Evolutionary conservation across 2,329 filamentous ascomycete species (phyloP).

Genomic region (Zalaria sp.): DNA sequence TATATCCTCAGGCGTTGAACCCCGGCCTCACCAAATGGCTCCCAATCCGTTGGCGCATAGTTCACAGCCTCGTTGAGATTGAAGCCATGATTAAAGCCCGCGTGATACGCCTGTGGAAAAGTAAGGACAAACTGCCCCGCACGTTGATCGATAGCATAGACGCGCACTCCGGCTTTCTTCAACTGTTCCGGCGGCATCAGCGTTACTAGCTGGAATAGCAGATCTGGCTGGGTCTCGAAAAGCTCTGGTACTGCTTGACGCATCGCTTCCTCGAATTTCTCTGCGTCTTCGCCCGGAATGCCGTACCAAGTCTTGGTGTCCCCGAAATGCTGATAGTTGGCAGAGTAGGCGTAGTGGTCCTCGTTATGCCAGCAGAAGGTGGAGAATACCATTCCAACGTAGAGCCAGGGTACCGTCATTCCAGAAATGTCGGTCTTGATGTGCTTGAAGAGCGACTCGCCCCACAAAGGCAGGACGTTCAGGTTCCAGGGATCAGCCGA

Average conservation of each 20-base stretch:
- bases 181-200: constrained; percentile 85
- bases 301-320: constrained; percentile 99
- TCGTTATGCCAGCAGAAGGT: constrained; percentile 99
- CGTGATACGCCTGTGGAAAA: constrained; percentile 93
- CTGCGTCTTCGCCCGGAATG: constrained; percentile 82
- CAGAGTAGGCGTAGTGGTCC: constrained; percentile 93
- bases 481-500: constrained; percentile 91
- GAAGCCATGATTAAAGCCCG: constrained; percentile 94
- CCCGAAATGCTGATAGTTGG: constrained; percentile 96
- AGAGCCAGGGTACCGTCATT: constrained; percentile 98
- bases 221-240: constrained; percentile 91
- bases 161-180: constrained; percentile 79
- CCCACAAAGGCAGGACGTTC: constrained; percentile 78
- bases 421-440: constrained; percentile 98
- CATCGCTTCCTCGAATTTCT: constrained; percentile 94
- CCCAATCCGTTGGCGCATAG: constrained; percentile 91
- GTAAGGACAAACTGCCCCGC: constrained; percentile 94
- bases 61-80: constrained; percentile 99
- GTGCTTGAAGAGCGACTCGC: constrained; percentile 85
- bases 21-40: constrained; percentile 74
- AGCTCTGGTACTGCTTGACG: constrained; percentile 85
- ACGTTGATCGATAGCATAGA: constrained; percentile 89
- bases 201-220: constrained; percentile 95
- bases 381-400: constrained; percentile 98
- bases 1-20: constrained; percentile 80